Evolutionary conservation across 202 grass and related monocot genomes (phyloP).

Genomic region (Hordeum pubiflorum): DNA sequence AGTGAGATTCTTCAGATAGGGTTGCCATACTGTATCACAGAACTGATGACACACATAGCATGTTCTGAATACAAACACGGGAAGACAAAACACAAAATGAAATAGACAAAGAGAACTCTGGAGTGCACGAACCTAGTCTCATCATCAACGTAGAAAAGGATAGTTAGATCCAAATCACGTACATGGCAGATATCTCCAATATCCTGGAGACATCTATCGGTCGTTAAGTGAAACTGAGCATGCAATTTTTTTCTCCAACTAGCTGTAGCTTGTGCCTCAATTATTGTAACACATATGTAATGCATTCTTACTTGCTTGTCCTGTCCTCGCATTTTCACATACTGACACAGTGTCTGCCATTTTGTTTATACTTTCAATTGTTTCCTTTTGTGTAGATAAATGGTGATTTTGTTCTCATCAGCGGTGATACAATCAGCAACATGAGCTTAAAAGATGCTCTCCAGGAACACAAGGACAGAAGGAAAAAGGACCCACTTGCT

Average conservation of each 20-base stretch:
- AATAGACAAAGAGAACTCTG: neutral
- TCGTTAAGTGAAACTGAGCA: neutral
- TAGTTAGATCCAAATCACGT: neutral
- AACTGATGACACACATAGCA: neutral
- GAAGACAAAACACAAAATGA: neutral
- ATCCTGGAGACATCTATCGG: neutral
- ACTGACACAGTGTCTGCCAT: neutral
- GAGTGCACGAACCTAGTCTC: neutral
- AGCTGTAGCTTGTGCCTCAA: neutral
- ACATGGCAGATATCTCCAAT: neutral
- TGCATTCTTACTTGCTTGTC: neutral
- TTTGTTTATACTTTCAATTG: constrained; percentile 7
- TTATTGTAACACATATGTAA: neutral
- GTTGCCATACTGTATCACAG: neutral
- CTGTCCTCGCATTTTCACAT: neutral
- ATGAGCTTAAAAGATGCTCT: constrained; percentile 73
- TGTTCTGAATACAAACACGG: neutral
- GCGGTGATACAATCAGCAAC: constrained; percentile 91
- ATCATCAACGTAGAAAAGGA: neutral
- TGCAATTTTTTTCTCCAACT: neutral
- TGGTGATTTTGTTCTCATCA: constrained; percentile 92
- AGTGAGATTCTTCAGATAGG: neutral
- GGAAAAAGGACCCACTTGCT: constrained; percentile 81
- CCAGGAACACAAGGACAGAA: constrained; percentile 79
- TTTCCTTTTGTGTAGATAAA: constrained; percentile 57